These are phyloP conservation scores for Cercospora canescens DNA, from an alignment of 2,329 filamentous ascomycete genomes.

Conservation along the genomic window DNA sequence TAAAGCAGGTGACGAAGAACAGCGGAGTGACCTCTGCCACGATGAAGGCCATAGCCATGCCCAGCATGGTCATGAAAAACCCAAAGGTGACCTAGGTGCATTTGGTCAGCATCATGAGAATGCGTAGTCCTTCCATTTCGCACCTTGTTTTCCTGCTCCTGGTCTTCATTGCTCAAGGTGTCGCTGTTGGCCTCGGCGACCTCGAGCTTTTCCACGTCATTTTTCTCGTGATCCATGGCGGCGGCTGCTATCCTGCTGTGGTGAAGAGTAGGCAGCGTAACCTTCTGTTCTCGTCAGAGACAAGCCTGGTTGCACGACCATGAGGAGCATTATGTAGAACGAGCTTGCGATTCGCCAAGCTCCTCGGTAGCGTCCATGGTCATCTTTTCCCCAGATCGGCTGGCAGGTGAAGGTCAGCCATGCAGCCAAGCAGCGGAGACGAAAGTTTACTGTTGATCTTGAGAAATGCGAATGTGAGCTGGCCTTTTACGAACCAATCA, in stretches of 20 bases:
- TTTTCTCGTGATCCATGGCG: conserved; percentile 8
- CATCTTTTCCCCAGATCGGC: not conserved
- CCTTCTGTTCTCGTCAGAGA: not conserved
- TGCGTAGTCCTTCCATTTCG: not conserved
- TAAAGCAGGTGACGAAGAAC: conserved; percentile 24
- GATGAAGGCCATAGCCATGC: conserved; percentile 17
- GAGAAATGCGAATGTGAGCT: not conserved
- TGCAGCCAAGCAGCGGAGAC: conserved; percentile 6
- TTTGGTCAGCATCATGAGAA: not conserved
- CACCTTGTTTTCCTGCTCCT: conserved; percentile 16
- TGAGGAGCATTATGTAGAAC: not conserved
- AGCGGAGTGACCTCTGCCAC: conserved; percentile 24
- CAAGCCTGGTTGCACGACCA: not conserved
- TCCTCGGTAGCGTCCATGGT: conserved; percentile 8
- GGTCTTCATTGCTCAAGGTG: conserved; percentile 7
- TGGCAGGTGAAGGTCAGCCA: not conserved
- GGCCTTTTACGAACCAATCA: not conserved
- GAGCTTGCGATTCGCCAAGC: conserved; percentile 5
- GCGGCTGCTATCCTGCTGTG: not conserved
- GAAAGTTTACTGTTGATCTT: not conserved
- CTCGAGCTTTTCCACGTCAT: conserved; percentile 10
- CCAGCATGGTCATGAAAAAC: conserved; percentile 24
- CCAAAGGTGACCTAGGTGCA: conserved; percentile 10
- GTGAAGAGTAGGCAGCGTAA: not conserved
- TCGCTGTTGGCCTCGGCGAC: conserved; percentile 4